These are phyloP conservation scores for Lagerstroemia speciosa DNA, from an alignment of 345 rosid genomes.

Conservation along the genomic window DNA sequence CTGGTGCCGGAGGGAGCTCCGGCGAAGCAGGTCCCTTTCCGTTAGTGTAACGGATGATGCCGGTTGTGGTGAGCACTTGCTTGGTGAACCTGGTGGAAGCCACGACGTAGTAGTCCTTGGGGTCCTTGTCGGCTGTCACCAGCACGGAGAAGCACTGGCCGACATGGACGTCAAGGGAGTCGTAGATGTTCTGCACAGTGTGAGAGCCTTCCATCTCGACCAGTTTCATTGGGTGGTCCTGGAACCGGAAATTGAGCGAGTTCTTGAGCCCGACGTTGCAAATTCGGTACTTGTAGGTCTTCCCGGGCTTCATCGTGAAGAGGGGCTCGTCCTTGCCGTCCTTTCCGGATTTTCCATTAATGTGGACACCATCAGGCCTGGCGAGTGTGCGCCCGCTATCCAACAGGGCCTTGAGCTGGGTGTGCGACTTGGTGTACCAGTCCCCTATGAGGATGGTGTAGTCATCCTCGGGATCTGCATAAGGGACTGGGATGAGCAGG, in stretches of 20 bases:
- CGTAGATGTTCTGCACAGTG: slow-evolving; percentile 49
- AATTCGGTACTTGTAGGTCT: slow-evolving; percentile 55
- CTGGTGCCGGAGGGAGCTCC: slow-evolving; percentile 39
- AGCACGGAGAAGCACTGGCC: slow-evolving; percentile 59
- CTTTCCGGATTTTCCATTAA: slow-evolving; percentile 48
- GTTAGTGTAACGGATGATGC: slow-evolving; percentile 38
- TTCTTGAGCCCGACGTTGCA: slow-evolving; percentile 55
- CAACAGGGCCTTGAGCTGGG: slow-evolving; percentile 30
- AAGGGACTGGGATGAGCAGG: slow-evolving; percentile 53
- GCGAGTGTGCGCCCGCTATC: slow-evolving; percentile 50
- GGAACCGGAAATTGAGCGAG: slow-evolving; percentile 58
- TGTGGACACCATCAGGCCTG: slow-evolving; percentile 46
- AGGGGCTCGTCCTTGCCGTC: slow-evolving; percentile 26
- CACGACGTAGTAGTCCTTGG: slow-evolving; percentile 49
- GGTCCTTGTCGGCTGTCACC: slow-evolving; percentile 46
- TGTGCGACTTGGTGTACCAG: slow-evolving; percentile 55
- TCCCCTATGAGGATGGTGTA: slow-evolving; percentile 47
- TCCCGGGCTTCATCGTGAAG: slow-evolving; percentile 58
- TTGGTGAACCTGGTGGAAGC: slow-evolving; percentile 56
- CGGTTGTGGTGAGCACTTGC: slow-evolving; percentile 25
- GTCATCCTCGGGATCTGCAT: no score
- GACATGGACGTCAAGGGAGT: slow-evolving; percentile 59
- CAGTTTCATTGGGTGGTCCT: slow-evolving; percentile 60
- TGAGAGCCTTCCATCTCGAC: no score
- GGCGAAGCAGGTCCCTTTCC: slow-evolving; percentile 28